Conservation (phyloP, 805 yeast genomes). For the Candida glaebosa region DNA sequence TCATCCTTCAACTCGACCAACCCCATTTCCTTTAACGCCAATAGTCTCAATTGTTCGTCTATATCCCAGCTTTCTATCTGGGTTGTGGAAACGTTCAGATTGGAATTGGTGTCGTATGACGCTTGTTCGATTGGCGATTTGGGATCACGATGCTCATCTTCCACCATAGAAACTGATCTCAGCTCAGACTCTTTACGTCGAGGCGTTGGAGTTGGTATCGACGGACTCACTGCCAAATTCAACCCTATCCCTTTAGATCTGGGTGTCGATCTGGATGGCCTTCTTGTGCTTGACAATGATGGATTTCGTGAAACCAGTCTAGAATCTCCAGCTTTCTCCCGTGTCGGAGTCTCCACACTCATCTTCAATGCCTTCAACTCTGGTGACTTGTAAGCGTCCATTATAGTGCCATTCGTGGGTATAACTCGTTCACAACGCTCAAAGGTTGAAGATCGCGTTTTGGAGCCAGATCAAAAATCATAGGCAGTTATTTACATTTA, state of each 20-base stretch:
- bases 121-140: neutral
- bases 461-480: neutral
- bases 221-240: constrained; percentile 29
- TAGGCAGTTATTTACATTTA: neutral
- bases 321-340: neutral
- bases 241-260: constrained; percentile 32
- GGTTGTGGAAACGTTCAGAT: too few relatives aligned
- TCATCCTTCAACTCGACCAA: constrained; percentile 60
- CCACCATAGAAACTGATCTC: neutral
- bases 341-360: neutral
- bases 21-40: constrained; percentile 69
- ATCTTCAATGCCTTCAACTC: constrained; percentile 3
- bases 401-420: too few relatives aligned
- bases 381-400: neutral
- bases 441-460: neutral
- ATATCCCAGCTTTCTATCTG: constrained; percentile 27
- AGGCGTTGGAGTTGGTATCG: neutral
- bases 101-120: neutral
- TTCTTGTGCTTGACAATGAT: neutral
- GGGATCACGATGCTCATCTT: neutral
- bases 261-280: constrained; percentile 5
- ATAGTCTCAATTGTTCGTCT: constrained; percentile 51
- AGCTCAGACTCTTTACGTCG: neutral
- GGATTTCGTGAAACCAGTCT: neutral
- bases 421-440: too few relatives aligned